phyloP scores from a whole-genome alignment of 768 basidiomycete genomes.

The button mushroom (Agaricus bisporus) region DNA sequence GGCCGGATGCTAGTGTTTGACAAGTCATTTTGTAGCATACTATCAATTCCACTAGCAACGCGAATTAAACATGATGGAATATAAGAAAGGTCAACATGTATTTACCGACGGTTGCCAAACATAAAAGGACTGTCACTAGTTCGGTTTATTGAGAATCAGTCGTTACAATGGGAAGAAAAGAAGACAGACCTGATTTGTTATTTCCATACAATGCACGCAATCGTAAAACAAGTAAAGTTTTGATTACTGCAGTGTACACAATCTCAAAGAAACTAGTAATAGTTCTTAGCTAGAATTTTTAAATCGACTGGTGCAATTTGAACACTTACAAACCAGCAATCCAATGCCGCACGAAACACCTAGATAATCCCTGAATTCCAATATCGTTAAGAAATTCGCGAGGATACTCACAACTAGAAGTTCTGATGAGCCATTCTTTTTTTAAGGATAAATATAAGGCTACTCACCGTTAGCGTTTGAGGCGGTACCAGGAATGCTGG shows the following conservation, averaged over 20 bases:
- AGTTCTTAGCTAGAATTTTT: not conserved
- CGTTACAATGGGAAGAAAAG: not conserved
- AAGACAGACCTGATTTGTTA: not conserved
- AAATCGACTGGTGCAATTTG: not conserved
- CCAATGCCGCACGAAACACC: conserved; percentile 4
- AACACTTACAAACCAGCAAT: conserved; percentile 1
- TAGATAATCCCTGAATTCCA: not conserved
- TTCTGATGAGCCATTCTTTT: not conserved
- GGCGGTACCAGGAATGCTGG: not conserved
- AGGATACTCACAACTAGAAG: not conserved
- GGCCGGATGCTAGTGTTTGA: not conserved
- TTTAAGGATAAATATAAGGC: not conserved
- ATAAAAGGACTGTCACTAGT: not conserved
- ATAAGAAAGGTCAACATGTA: not conserved
- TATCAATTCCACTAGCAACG: not conserved
- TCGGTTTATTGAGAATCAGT: no score
- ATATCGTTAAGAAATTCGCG: not conserved
- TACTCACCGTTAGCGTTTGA: not conserved
- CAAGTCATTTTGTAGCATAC: not conserved
- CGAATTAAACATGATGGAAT: not conserved
- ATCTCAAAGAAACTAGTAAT: not conserved
- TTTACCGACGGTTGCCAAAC: not conserved
- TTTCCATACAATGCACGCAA: conserved; percentile 1
- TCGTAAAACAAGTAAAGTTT: conserved; percentile 3
- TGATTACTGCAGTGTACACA: conserved; percentile 2